These are phyloP conservation scores for Extremus antarcticus DNA, from an alignment of 495 filamentous ascomycete genomes.

Conservation along the genomic window DNA sequence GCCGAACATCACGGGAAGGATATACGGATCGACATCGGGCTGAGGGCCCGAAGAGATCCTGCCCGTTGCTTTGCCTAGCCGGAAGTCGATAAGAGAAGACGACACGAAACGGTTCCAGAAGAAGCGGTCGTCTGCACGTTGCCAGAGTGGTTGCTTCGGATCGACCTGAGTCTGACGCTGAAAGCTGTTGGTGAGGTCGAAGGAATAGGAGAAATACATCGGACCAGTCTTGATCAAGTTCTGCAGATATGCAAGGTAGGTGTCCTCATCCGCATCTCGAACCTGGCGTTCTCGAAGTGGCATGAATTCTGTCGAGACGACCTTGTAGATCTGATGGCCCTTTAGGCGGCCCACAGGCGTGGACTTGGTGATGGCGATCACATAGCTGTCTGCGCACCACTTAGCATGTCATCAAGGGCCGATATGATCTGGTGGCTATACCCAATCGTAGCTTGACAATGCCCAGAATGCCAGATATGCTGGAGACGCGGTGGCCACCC, in stretches of 20 bases:
- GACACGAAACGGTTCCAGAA: slow-evolving; percentile 96
- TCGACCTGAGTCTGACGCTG: slow-evolving; percentile 77
- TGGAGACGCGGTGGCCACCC: slow-evolving; percentile 72
- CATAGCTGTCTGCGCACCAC: slow-evolving; percentile 68
- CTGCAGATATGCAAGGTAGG: slow-evolving; percentile 69
- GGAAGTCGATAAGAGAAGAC: slow-evolving; percentile 81
- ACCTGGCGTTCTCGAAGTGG: slow-evolving; percentile 86
- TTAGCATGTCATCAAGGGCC: slow-evolving; percentile 13
- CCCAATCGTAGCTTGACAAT: slow-evolving; percentile 83
- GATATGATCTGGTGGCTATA: slow-evolving; percentile 32
- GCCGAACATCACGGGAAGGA: slow-evolving; percentile 87
- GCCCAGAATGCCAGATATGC: slow-evolving; percentile 87
- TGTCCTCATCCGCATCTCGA: slow-evolving; percentile 86
- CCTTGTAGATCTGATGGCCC: slow-evolving; percentile 88
- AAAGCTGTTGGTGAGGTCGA: slow-evolving; percentile 90
- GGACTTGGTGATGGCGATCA: slow-evolving; percentile 90
- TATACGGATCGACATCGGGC: slow-evolving; percentile 77
- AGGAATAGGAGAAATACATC: slow-evolving; percentile 96
- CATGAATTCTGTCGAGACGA: slow-evolving; percentile 83
- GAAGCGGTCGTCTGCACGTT: slow-evolving; percentile 88
- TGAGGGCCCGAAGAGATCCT: slow-evolving; percentile 48
- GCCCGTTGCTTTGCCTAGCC: slow-evolving; percentile 35
- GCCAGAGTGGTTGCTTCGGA: slow-evolving; percentile 65
- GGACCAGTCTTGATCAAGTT: slow-evolving; percentile 67
- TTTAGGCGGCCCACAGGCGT: slow-evolving; percentile 80